Percentiles rank a stretch among this genome's conserved stretches.
Conservation (phyloP, 208 protist species). For the Jaenimonas drosophilae region DNA sequence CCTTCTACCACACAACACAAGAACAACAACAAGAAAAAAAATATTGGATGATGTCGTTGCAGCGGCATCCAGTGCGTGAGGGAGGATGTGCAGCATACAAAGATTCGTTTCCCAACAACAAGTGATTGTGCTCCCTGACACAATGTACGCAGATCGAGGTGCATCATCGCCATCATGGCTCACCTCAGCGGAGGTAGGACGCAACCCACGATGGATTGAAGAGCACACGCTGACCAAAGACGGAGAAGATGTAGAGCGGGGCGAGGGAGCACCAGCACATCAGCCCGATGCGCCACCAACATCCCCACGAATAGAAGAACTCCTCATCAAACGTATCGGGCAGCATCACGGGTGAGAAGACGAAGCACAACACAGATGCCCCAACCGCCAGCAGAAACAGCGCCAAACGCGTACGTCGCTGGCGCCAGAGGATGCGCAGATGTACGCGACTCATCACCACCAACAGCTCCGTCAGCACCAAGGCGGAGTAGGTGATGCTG, state of each 20-base stretch:
- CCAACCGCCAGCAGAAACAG: slow-evolving; percentile 86
- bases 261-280: slow-evolving; percentile 68
- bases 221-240: slow-evolving; percentile 35
- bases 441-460: slow-evolving; percentile 93
- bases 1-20: too few relatives aligned
- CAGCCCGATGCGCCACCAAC: slow-evolving; percentile 78
- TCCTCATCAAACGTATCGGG: slow-evolving; percentile 86
- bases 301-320: slow-evolving; percentile 91
- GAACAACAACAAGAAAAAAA: too few relatives aligned
- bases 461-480: slow-evolving; percentile 96
- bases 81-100: too few relatives aligned
- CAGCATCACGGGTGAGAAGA: slow-evolving; percentile 87
- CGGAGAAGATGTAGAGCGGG: slow-evolving; percentile 36
- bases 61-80: too few relatives aligned
- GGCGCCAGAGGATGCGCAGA: slow-evolving; percentile 68
- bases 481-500: slow-evolving; percentile 95
- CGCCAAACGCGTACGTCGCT: slow-evolving; percentile 56
- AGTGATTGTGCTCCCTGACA: too few relatives aligned
- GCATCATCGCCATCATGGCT: not conserved
- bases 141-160: too few relatives aligned
- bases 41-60: too few relatives aligned
- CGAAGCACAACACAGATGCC: slow-evolving; percentile 85
- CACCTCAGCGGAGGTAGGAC: slow-evolving; percentile 6
- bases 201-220: slow-evolving; percentile 28
- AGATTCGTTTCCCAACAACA: too few relatives aligned